phyloP scores from a whole-genome alignment of 129 eudicot genomes.

The Glebionis coronaria region DNA sequence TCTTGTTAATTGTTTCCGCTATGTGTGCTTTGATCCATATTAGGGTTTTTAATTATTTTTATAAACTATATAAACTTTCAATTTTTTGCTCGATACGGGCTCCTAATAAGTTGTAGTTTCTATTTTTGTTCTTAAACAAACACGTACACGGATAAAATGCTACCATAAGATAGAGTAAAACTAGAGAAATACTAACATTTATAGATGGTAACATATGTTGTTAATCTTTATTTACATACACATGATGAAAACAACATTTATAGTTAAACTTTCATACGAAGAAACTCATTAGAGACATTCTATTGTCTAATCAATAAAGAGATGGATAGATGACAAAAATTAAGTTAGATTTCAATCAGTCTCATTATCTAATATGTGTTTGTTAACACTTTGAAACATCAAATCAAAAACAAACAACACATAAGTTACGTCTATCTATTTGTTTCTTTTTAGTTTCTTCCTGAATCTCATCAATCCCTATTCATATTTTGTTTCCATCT shows the following conservation, averaged over 20 bases:
- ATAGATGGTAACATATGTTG: background rate
- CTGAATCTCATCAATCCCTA: background rate
- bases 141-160: background rate
- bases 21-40: no score
- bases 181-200: background rate
- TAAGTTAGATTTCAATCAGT: background rate
- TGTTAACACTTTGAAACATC: background rate
- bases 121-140: background rate
- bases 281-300: background rate
- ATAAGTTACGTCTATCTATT: background rate
- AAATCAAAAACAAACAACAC: background rate
- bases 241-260: background rate
- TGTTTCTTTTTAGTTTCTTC: background rate
- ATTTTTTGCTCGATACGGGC: no score
- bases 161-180: background rate
- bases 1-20: no score
- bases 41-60: no score
- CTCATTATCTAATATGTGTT: background rate
- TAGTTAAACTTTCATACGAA: background rate
- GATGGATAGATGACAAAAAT: background rate
- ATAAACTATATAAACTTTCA: no score
- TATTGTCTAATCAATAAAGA: background rate
- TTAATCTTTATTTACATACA: background rate
- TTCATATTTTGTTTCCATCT: background rate
- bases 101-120: background rate